Percentiles rank a stretch among this genome's conserved stretches.
Evolutionary conservation across 1,139 yeast genomes (phyloP).

Genomic region (Suhomyces atakaporum): DNA sequence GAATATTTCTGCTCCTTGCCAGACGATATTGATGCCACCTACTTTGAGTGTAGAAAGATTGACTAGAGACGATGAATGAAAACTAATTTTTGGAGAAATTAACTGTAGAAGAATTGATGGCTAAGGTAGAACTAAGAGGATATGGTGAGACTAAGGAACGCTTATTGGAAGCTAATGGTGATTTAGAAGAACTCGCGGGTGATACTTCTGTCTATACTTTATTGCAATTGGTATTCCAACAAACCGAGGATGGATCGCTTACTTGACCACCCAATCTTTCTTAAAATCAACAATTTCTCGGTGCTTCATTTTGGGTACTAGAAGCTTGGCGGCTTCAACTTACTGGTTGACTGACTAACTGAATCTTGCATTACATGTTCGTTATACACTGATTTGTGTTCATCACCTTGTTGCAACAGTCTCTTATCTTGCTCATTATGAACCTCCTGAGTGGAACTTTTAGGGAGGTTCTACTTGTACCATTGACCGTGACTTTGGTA

Average conservation of each 20-base stretch:
- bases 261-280: conserved; percentile 73
- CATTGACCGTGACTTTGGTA: conserved; percentile 81
- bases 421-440: conserved; percentile 79
- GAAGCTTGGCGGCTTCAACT: conserved; percentile 62
- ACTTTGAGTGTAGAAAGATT: conserved; percentile 51
- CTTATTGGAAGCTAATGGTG: conserved; percentile 44
- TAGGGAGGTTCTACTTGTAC: conserved; percentile 91
- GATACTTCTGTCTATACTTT: conserved; percentile 74
- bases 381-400: conserved; percentile 90
- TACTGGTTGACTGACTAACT: conserved; percentile 67
- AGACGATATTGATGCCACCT: conserved; percentile 48
- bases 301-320: conserved; percentile 57
- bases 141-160: conserved; percentile 59
- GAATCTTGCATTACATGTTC: conserved; percentile 77
- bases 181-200: conserved; percentile 61
- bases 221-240: conserved; percentile 60
- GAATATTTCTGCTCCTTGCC: conserved; percentile 51
- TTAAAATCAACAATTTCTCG: conserved; percentile 63
- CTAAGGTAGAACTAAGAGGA: neutral
- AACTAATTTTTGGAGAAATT: neutral
- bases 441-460: conserved; percentile 73
- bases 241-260: conserved; percentile 71
- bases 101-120: neutral
- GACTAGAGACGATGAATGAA: conserved; percentile 10
- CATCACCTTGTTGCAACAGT: conserved; percentile 82